A percentile compares a stretch with the other conserved stretches of the same genome.
phyloP scores from a whole-genome alignment of 192 early-diverging fungal genomes.

The Linnemannia hyalina region DNA sequence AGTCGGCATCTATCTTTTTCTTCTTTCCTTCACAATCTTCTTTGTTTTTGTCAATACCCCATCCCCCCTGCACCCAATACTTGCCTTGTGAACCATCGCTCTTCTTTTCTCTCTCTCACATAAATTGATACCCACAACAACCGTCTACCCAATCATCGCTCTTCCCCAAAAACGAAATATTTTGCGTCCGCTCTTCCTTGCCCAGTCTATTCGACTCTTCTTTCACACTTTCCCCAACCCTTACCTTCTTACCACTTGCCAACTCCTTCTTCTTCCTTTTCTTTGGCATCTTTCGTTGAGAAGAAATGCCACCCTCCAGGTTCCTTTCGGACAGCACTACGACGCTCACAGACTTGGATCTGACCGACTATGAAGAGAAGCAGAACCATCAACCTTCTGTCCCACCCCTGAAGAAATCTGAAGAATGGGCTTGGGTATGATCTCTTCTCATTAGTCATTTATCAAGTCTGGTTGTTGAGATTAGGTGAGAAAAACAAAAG shows the following conservation, averaged over 20 bases:
- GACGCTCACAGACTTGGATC: conserved; percentile 19
- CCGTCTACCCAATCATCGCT: neutral
- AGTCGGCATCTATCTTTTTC: neutral
- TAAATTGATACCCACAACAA: neutral
- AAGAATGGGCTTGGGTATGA: conserved; percentile 44
- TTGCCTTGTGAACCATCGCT: neutral
- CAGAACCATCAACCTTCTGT: conserved; percentile 1
- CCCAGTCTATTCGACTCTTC: neutral
- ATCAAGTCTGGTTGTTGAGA: neutral
- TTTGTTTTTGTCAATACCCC: neutral
- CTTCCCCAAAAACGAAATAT: neutral
- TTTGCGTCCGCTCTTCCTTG: neutral
- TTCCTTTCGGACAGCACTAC: neutral
- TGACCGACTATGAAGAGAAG: conserved; percentile 33
- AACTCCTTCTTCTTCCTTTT: neutral
- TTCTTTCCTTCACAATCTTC: neutral
- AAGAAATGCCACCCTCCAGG: neutral
- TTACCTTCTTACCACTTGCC: neutral
- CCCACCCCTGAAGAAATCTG: conserved; percentile 26
- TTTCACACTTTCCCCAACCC: neutral
- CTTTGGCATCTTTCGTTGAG: neutral
- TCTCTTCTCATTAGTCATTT: neutral
- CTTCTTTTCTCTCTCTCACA: neutral
- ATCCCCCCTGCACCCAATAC: neutral
- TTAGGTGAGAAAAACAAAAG: neutral